Evolutionary conservation across 2,329 filamentous ascomycete genomes (phyloP).

Genomic region (Cadophora luteo-olivacea): DNA sequence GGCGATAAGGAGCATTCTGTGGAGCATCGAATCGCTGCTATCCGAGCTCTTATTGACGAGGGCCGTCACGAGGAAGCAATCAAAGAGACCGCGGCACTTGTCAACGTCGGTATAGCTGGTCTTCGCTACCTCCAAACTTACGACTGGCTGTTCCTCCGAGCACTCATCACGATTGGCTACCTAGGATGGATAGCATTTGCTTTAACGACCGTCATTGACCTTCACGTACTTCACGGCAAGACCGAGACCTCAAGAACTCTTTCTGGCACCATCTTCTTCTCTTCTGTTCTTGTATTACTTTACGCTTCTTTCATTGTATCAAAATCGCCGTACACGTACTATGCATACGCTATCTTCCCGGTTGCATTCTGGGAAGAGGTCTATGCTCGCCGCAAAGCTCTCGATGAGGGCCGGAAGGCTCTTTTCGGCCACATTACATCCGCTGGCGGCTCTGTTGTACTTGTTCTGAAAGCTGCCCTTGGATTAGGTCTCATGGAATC

Average conservation of each 20-base stretch:
- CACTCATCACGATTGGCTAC: constrained; percentile 88
- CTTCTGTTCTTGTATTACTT: constrained; percentile 74
- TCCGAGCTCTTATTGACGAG: constrained; percentile 70
- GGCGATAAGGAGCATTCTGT: constrained; percentile 67
- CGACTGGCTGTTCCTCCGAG: constrained; percentile 94
- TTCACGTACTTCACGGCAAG: constrained; percentile 80
- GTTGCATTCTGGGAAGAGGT: constrained; percentile 98
- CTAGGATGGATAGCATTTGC: constrained; percentile 96
- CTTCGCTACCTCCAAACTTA: constrained; percentile 96
- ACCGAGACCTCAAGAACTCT: constrained; percentile 68
- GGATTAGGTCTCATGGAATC: constrained; percentile 82
- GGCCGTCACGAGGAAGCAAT: constrained; percentile 80
- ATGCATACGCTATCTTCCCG: constrained; percentile 90
- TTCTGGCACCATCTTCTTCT: constrained; percentile 69
- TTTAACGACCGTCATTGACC: constrained; percentile 84
- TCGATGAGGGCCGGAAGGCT: constrained; percentile 69
- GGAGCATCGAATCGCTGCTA: constrained; percentile 70
- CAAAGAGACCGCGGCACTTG: constrained; percentile 75
- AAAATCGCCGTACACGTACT: constrained; percentile 82
- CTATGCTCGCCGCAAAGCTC: constrained; percentile 74
- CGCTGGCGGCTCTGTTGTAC: constrained; percentile 59
- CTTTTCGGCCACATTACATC: constrained; percentile 75
- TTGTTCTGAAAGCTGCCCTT: constrained; percentile 67
- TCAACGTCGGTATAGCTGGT: constrained; percentile 79
- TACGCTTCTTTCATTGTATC: constrained; percentile 84